A percentile compares a stretch with the other conserved stretches of the same genome.
Conservation (phyloP, 306 rosid genomes). For the Acacia crassicarpa region DNA sequence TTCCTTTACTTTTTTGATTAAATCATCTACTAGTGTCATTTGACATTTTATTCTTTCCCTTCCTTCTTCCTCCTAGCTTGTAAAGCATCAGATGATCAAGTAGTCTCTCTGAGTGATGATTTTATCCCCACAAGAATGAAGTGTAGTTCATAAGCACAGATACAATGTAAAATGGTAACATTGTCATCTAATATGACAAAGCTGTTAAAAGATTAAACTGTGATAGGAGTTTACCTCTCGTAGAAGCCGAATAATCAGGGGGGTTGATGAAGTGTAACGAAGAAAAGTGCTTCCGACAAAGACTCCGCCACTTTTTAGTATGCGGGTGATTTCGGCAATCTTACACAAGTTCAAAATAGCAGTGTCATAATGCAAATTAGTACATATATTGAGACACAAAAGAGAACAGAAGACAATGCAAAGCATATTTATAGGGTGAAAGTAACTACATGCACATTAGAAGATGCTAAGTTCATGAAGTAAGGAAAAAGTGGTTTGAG, state of each 20-base stretch:
- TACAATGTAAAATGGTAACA: slow-evolving; percentile 19
- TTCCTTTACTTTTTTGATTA: background rate
- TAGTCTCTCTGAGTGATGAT: background rate
- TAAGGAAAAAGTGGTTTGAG: background rate
- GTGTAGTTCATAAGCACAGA: slow-evolving; percentile 6
- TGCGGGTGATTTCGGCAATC: slow-evolving; percentile 74
- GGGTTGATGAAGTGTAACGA: slow-evolving; percentile 68
- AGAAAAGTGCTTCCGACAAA: slow-evolving; percentile 92
- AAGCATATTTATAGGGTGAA: background rate
- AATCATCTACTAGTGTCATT: background rate
- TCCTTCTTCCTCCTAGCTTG: background rate
- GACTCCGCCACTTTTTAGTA: slow-evolving; percentile 75
- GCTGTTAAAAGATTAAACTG: slow-evolving; percentile 14
- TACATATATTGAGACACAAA: background rate
- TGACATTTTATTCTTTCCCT: background rate
- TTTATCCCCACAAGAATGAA: background rate
- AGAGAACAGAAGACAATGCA: background rate
- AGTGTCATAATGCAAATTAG: slow-evolving; percentile 15
- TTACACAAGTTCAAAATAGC: slow-evolving; percentile 23
- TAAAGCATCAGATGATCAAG: background rate
- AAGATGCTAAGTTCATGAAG: background rate
- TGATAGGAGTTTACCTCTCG: slow-evolving; percentile 55
- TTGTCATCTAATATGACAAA: background rate
- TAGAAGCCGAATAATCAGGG: slow-evolving; percentile 48
- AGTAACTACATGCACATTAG: background rate